Evolutionary conservation across 352 stramenopile species (phyloP), one percentile per base, ranked within the genome.

Genomic region (Pythium diclinum): DNA sequence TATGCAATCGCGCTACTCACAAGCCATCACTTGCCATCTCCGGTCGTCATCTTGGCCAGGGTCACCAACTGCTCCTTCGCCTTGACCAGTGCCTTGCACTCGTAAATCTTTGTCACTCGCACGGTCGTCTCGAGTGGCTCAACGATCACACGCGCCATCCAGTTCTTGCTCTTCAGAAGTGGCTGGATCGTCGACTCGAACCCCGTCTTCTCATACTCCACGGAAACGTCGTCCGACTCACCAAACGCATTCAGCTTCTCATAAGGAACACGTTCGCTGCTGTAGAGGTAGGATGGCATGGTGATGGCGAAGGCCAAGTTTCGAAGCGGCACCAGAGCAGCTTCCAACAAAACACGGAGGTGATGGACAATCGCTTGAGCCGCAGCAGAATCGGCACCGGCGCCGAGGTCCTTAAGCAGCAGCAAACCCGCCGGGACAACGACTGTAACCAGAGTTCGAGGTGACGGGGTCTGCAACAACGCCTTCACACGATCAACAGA

Each of bases 401-500:
- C 46, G 46, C 11, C 7, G 14, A 52, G 46, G 11, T 52, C 38
- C 33, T 59, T 44, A 14, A 59, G 6, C n/a, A 59, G 30, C 53
- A 48, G 19, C 17, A 44, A 8, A 30, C n/a, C n/a, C 13, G 53
- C 53, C 1, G 53, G 53, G 6, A 33, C 14, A 47, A n/a, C 32
- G 17, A 59, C 53, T 6, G 47, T 14, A 14, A 47, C 53, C n/a
- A 59, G n/a, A 30, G 30, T 19, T 59, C 14, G 34, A 17, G 13
- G 6, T n/a, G 30, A 32, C 7, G 21, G 10, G 6, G 28, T n/a
- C n/a, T 47, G 23, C 23, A 47, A 10, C 6, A 59, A 30, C n/a
- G 30, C 7, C 28, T 36, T 46, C 32, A 59, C 17, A 30, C n/a
- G 53, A 30, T 59, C 53, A 30, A 59, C 28, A 13, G 53, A 59